Base-by-base conservation (phyloP, 257 asterid species). In the Rehmannia glutinosa region DNA sequence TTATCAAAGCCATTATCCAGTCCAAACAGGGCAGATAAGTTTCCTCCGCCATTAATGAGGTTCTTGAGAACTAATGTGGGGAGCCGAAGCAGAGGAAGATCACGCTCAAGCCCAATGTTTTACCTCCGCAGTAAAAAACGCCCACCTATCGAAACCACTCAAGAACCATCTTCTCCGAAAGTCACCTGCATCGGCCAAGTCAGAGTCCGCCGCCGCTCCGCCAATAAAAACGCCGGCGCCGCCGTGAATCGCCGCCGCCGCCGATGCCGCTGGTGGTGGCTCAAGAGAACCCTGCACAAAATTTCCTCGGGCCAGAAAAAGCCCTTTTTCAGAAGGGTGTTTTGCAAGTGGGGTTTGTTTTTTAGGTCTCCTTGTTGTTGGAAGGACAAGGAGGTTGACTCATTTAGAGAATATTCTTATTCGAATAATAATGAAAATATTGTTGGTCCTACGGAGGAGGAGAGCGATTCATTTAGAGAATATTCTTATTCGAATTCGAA, bases 121-220 rank as follows among this genome's bases (percentile, higher is more conserved):
- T 80, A 77, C 71, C 71, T 87, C 19, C 84, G 91, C 60, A 73
- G 62, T 7, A 85, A 65, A 4, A 83, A 73, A 8, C 55, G 42
- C 28, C 64, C 64, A 0, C 78, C 74, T 1, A 70, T 75, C 39
- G 82, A 79, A 62, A 33, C 84, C 1, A 63, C 79, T 0, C 94
- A 80, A 56, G 97, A 90, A 4, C 97, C 97, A 0, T 77, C 96
- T 43, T 90, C 97, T 1, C 97, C 97, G 0, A 90, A 90, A 66
- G 97, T 90, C 71, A 90, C 96, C 35, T 90, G 97, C 72, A 88
- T 91, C 64, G 97, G 97, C 36, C 97, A 91, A 27, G 97, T 91
- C 58, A 82, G 93, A 1, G 90, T 79, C 54, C 78, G 91, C 63
- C 83, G 94, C 57, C 67, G 84, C 54, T 69, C 80, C 33, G 74